These are phyloP conservation scores for Talaromyces ruber DNA, from an alignment of 495 filamentous ascomycete genomes.

Conservation along the genomic window DNA sequence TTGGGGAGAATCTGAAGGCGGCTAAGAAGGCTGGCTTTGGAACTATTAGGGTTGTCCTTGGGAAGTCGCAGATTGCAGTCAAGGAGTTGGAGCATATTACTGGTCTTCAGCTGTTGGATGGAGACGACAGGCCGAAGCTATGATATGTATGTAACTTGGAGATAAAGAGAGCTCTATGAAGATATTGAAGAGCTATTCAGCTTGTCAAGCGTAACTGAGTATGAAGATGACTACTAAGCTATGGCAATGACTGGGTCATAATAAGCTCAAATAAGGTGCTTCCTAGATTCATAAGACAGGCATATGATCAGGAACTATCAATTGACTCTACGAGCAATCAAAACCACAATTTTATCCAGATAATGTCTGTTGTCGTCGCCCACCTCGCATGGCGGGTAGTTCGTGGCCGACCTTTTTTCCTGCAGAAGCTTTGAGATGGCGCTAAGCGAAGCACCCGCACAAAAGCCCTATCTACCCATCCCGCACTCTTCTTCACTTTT, in stretches of 20 bases:
- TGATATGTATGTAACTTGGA: slow-evolving; percentile 12
- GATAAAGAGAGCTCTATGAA: not conserved
- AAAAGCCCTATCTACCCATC: slow-evolving; percentile 20
- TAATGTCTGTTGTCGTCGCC: slow-evolving; percentile 22
- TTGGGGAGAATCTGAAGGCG: slow-evolving; percentile 83
- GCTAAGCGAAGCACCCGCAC: slow-evolving; percentile 39
- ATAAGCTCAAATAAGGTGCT: no score
- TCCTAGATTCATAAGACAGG: not conserved
- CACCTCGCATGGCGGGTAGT: slow-evolving; percentile 23
- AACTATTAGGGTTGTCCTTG: slow-evolving; percentile 78
- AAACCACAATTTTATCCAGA: not conserved
- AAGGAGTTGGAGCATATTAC: slow-evolving; percentile 54
- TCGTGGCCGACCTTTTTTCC: slow-evolving; percentile 8
- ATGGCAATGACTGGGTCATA: no score
- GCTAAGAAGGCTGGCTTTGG: slow-evolving; percentile 67
- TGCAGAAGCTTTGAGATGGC: slow-evolving; percentile 5
- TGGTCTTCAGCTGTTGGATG: slow-evolving; percentile 46
- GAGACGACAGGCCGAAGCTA: slow-evolving; percentile 27
- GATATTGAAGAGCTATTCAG: not conserved
- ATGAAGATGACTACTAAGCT: no score
- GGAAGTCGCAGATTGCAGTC: slow-evolving; percentile 68
- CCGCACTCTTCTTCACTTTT: slow-evolving; percentile 21
- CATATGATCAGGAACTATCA: not conserved
- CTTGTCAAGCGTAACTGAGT: not conserved
- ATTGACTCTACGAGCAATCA: not conserved